Evolutionary conservation across 176 grass and related monocot species (phyloP).

Genomic region (Areca catechu): DNA sequence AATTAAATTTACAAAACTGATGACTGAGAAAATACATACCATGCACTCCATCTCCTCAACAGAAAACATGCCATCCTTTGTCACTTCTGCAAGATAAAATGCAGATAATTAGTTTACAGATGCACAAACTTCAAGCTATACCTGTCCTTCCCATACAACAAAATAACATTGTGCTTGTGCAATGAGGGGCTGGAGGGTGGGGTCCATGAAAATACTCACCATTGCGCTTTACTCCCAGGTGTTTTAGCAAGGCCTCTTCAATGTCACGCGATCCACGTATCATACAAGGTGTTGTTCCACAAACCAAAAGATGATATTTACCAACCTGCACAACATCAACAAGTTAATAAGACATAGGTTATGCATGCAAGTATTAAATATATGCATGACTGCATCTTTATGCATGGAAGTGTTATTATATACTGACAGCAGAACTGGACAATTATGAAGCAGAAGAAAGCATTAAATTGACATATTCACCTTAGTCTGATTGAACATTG

Average conservation of each 20-base stretch:
- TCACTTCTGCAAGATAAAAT: conserved; percentile 49
- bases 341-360: background rate
- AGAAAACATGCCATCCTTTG: conserved; percentile 90
- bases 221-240: conserved; percentile 94
- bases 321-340: conserved; percentile 48
- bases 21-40: conserved; percentile 31
- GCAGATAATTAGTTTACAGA: no score
- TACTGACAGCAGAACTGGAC: no score
- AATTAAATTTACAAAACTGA: background rate
- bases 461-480: conserved; percentile 17
- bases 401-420: no score
- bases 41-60: conserved; percentile 99
- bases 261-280: conserved; percentile 88
- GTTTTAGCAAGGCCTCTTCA: conserved; percentile 75
- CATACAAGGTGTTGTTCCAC: conserved; percentile 99
- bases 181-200: no score
- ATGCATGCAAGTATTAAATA: no score
- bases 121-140: no score
- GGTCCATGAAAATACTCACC: conserved; percentile 32
- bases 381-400: no score
- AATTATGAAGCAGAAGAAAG: no score
- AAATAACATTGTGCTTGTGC: background rate
- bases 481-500: conserved; percentile 93
- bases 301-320: conserved; percentile 94
- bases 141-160: background rate